These are phyloP conservation scores for Serendipita vermifera DNA, from an alignment of 768 basidiomycete species.

Conservation along the genomic window DNA sequence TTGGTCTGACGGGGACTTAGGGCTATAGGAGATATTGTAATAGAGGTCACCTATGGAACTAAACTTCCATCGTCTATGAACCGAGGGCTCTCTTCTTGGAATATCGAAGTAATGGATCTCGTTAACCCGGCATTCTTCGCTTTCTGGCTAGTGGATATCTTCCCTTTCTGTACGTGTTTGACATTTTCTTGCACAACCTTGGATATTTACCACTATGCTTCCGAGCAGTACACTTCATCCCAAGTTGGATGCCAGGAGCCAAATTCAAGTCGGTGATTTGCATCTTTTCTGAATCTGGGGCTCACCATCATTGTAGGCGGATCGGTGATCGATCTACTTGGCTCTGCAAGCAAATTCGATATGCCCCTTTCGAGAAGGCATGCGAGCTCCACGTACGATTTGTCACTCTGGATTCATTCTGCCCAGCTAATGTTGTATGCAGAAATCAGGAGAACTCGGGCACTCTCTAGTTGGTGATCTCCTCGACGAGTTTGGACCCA, in stretches of 20 bases:
- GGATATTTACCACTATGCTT: not conserved
- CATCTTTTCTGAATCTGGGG: not conserved
- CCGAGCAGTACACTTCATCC: not conserved
- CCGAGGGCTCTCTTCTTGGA: not conserved
- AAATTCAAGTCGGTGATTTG: not conserved
- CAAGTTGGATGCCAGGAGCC: not conserved
- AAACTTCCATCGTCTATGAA: not conserved
- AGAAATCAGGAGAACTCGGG: not conserved
- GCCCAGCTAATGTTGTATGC: not conserved
- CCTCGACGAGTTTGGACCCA: not conserved
- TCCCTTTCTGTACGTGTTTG: not conserved
- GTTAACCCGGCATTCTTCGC: not conserved
- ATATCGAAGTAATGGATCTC: not conserved
- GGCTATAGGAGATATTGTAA: not conserved
- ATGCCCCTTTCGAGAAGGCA: not conserved
- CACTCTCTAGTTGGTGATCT: not conserved
- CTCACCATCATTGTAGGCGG: not conserved
- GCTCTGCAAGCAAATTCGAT: not conserved
- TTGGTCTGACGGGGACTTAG: too few relatives aligned
- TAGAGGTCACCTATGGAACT: not conserved
- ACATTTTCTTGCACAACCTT: not conserved
- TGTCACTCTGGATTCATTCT: not conserved
- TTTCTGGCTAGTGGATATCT: not conserved
- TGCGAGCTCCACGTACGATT: not conserved
- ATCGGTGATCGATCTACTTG: not conserved